phyloP scores from a whole-genome alignment of 495 filamentous ascomycete species.

The Gamarada debralockiae region DNA sequence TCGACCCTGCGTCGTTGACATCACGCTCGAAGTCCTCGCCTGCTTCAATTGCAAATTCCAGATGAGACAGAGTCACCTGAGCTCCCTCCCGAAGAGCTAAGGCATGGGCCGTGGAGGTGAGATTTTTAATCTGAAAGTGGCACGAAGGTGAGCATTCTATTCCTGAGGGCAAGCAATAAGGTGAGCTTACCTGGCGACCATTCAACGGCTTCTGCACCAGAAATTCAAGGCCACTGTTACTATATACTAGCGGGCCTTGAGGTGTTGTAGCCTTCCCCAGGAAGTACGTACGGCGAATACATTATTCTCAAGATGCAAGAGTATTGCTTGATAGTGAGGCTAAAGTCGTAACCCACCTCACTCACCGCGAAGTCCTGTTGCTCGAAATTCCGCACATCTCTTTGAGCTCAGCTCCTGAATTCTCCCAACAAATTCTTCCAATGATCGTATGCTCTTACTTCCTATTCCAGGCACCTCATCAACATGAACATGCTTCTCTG shows the following conservation, averaged over 20 bases:
- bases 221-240: constrained; percentile 12
- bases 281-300: constrained; percentile 18
- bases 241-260: constrained; percentile 18
- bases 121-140: constrained; percentile 19
- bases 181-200: constrained; percentile 15
- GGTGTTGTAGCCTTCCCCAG: constrained; percentile 15
- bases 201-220: constrained; percentile 16
- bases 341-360: constrained; percentile 18
- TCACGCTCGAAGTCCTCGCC: constrained; percentile 14
- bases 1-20: constrained; percentile 13
- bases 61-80: constrained; percentile 18
- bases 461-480: constrained; percentile 18
- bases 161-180: constrained; percentile 9
- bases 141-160: constrained; percentile 18
- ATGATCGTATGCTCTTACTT: constrained; percentile 19
- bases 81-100: constrained; percentile 14
- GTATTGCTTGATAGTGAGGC: constrained; percentile 20
- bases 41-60: constrained; percentile 15
- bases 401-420: constrained; percentile 20
- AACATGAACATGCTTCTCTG: constrained; percentile 19
- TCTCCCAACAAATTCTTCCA: constrained; percentile 20
- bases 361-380: constrained; percentile 18
- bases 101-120: constrained; percentile 14
- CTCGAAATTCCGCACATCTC: constrained; percentile 20
- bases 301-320: constrained; percentile 20